phyloP scores from a whole-genome alignment of 169 alveolate species.

The Eimeria nieschulzi region DNA sequence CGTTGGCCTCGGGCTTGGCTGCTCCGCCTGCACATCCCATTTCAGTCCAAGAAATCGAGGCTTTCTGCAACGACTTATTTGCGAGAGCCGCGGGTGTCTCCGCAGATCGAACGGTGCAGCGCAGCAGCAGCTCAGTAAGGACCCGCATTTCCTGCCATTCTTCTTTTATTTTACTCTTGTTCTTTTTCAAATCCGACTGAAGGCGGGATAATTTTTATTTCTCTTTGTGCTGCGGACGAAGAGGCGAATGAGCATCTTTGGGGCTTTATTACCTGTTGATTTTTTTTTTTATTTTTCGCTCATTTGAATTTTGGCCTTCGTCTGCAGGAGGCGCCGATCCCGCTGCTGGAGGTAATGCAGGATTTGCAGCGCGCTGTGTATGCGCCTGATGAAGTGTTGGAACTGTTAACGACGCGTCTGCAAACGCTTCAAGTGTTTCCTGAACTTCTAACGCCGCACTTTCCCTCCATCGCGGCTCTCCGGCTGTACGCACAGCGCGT shows the following conservation, averaged over 20 bases:
- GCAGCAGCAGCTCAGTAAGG: neutral
- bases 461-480: slow-evolving; percentile 34
- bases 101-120: neutral
- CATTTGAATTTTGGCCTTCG: too few relatives aligned
- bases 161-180: too few relatives aligned
- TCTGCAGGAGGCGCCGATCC: too few relatives aligned
- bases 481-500: slow-evolving; percentile 38
- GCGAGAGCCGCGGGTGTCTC: neutral
- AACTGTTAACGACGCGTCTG: neutral
- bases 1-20: neutral
- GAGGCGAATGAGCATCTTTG: too few relatives aligned
- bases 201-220: too few relatives aligned
- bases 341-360: neutral
- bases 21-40: neutral
- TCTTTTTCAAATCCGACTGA: too few relatives aligned
- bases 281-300: neutral
- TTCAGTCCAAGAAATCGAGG: neutral
- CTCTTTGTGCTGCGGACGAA: too few relatives aligned
- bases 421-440: neutral
- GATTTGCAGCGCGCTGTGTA: slow-evolving; percentile 22
- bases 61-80: slow-evolving; percentile 1
- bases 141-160: too few relatives aligned
- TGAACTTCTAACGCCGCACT: neutral
- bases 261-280: neutral
- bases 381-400: slow-evolving; percentile 28